Evolutionary conservation across 2,329 filamentous ascomycete genomes (phyloP), one percentile per base, ranked within the genome.

Genomic region (Falciphora oryzae): DNA sequence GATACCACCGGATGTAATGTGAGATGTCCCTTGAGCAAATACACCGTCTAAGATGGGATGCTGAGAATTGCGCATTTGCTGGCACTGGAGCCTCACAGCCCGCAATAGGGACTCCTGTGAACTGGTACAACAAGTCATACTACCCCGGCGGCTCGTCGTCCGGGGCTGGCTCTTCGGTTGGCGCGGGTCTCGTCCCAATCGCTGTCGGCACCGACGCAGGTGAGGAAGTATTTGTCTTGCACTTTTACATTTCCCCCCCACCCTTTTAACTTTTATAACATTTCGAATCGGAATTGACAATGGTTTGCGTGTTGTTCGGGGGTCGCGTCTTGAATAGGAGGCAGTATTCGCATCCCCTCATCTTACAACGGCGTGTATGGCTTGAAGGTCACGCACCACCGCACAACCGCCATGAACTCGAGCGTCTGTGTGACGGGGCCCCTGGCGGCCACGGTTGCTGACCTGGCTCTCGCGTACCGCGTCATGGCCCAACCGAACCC

Each of bases 1-100:
- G 90, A 95, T 71, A 92, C 90, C 0, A 93, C 85, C n/a, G 93
- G 93, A 68, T 92, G 92, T 74, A 96, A 96, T 71, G 79, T 81
- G 68, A 69, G 78, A 69, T 18, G 25, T 18, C 27, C 13, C 22
- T 57, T 25, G 53, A 29, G 57, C 56, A 16, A 14, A 27, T n/a
- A 16, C 56, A 58, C 27, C 18, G n/a, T 13, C 8, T n/a, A 11
- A 57, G n/a, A 25, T 10, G 11, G 3, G 38, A 44, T 32, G 32
- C 7, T 13, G 32, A 44, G 13, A 53, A 25, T 25, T 6, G 1
- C 18, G 18, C 6, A n/a, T 25, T 53, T 25, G 32, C 35, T 62
- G n/a, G 57, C 16, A 16, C 16, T n/a, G 4, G 3, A 53, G 11
- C 38, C 38, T 22, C n/a, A 59, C 25, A 79, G 79, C 85, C 87